Base-by-base conservation (phyloP, 2,329 filamentous ascomycete species). In the Mycosphaerella arachidis region DNA sequence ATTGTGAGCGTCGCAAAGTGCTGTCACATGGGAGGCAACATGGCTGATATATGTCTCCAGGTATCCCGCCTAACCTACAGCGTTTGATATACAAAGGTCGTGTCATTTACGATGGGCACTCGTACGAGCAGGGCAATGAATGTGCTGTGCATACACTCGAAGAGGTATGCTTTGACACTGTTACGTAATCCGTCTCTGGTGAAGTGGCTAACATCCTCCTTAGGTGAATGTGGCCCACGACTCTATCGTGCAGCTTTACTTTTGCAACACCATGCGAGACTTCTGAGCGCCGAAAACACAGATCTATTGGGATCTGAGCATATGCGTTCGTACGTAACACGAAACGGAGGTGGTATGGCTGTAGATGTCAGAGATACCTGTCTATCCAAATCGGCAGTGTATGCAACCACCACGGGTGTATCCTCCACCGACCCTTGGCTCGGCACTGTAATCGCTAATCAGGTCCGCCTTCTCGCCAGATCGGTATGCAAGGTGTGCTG, bases 71-170 rank as follows among this genome's bases (percentile, higher is more conserved):
- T 12, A 57, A 46, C 13, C 33, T 58, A 43, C 59, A 61, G 20
- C 53, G 56, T n/a, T 13, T 61, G 20, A 43, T 61, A 2, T 35
- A 55, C 13, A 52, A 33, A 29, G 59, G 59, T 7, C 50, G 48
- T 18, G 59, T 61, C 4, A 57, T 61, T 8, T 61, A 58, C 29
- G 59, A 61, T 48, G 59, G 59, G 13, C 48, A 54, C 43, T 48
- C 51, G 0, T 50, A 58, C 33, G 59, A 51, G 12, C 43, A 40
- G 6, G 59, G 59, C 18, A 50, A 54, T 24, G 55, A 33, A 5
- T 48, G 33, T 48, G 9, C 50, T 20, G 58, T 61, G 6, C 53
- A 37, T 9, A 61, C 59, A 8, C 40, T 61, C 13, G 59, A 61
- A 29, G 55, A 61, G 59, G 59, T 58, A 24, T 20, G 9, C 65